phyloP scores from a whole-genome alignment of 768 basidiomycete genomes.

The Lactarius sanguifluus region DNA sequence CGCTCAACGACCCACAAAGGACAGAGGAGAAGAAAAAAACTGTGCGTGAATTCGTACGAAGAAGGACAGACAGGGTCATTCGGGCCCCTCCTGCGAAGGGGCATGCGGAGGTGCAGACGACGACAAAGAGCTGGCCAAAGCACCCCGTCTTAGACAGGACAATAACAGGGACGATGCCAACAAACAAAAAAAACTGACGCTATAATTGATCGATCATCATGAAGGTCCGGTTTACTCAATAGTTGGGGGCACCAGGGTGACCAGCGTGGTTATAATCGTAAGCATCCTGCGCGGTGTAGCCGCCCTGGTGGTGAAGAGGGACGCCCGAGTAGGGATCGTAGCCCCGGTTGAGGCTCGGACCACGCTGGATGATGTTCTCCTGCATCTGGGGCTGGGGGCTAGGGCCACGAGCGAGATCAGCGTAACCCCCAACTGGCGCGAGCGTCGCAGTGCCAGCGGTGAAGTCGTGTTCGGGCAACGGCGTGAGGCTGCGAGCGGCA shows the following conservation, averaged over 20 bases:
- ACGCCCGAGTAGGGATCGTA: constrained; percentile 53
- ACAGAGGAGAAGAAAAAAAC: background rate
- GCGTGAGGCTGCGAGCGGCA: constrained; percentile 39
- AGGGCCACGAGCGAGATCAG: constrained; percentile 74
- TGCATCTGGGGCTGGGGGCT: constrained; percentile 69
- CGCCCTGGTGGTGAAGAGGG: constrained; percentile 61
- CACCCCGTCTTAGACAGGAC: constrained; percentile 7
- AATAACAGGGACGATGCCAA: background rate
- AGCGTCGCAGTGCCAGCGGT: constrained; percentile 58
- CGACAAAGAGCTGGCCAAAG: constrained; percentile 9
- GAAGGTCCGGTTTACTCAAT: constrained; percentile 19
- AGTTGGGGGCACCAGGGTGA: constrained; percentile 6
- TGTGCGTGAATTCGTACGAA: constrained; percentile 15
- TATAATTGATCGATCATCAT: constrained; percentile 6
- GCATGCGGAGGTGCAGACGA: constrained; percentile 10
- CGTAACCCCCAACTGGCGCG: constrained; percentile 76
- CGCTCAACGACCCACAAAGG: constrained; percentile 25
- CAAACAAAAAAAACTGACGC: constrained; percentile 4
- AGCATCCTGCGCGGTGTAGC: constrained; percentile 34
- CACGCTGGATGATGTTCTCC: constrained; percentile 44
- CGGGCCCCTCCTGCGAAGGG: constrained; percentile 17
- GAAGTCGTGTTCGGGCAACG: constrained; percentile 74
- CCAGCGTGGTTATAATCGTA: constrained; percentile 33
- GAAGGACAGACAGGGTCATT: constrained; percentile 17
- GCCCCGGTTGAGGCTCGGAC: constrained; percentile 48